Evolutionary conservation across 225 moss, liverwort and hornwort species (phyloP), one percentile per base, ranked within the genome.

Genomic region (Sphagnum contortum): DNA sequence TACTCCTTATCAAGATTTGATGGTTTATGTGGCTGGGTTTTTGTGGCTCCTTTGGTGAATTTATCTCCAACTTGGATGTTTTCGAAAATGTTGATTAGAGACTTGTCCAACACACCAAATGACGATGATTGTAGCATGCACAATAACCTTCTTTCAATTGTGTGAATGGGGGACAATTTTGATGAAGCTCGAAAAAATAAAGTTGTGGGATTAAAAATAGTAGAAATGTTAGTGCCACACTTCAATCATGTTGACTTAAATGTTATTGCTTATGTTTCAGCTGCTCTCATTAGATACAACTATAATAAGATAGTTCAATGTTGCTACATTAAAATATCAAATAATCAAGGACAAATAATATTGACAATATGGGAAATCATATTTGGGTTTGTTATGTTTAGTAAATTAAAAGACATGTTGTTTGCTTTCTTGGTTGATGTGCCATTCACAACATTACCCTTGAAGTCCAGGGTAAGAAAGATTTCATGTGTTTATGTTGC

Each of bases 11-110:
- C 78, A 81, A 64, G 69, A 77, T 12, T 66, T 74, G 69, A 88
- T 88, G 80, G 83, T 85, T 53, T 87, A 88, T 3, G 81, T 85
- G 49, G 72, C 79, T 8, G 83, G 80, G 49, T 93, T 98, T 66
- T 73, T 87, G 0, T 80, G 83, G 49, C 63, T 77, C n/a, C 64
- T 64, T 13, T 64, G 64, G 64, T 64, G 9, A 14, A 13, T 14
- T 3, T 64, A 29, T 29, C 29, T 29, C 29, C 29, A 1, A 29
- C 29, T 29, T 29, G 1, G 29, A 29, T 29, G 29, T 29, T 29
- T 29, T 29, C 29, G 0, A 29, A 0, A 29, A 29, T 29, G 29
- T 29, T 1, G 29, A 29, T 29, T 29, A 1, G 29, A 29, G 29
- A 29, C 29, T 29, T 29, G 29, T 29, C 29, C 1, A 29, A 1